A percentile compares a stretch with the other conserved stretches of the same genome.
These are phyloP conservation scores for Delitschia confertaspora DNA, from an alignment of 495 filamentous ascomycete species.

Conservation along the genomic window DNA sequence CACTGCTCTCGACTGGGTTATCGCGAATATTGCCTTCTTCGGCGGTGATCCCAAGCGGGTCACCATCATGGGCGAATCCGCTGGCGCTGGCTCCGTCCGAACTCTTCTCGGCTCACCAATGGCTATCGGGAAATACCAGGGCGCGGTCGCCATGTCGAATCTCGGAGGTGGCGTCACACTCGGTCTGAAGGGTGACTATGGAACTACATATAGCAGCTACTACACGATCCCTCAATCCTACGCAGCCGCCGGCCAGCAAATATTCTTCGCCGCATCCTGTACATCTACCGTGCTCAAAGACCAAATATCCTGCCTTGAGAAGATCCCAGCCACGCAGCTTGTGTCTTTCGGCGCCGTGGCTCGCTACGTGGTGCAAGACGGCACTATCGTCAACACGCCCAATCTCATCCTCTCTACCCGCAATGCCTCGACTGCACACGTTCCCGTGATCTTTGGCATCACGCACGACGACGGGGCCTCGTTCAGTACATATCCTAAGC, in stretches of 20 bases:
- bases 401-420: slow-evolving; percentile 34
- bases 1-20: slow-evolving; percentile 20
- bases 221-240: slow-evolving; percentile 40
- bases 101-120: slow-evolving; percentile 29
- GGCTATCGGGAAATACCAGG: slow-evolving; percentile 38
- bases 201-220: slow-evolving; percentile 43
- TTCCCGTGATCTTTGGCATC: slow-evolving; percentile 40
- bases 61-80: slow-evolving; percentile 22
- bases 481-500: slow-evolving; percentile 35
- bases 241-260: slow-evolving; percentile 31
- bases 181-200: slow-evolving; percentile 36
- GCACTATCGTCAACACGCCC: slow-evolving; percentile 35
- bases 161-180: slow-evolving; percentile 39
- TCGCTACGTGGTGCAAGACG: slow-evolving; percentile 41
- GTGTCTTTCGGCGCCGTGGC: slow-evolving; percentile 33
- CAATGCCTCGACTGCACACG: slow-evolving; percentile 31
- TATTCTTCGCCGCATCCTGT: slow-evolving; percentile 37
- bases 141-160: slow-evolving; percentile 40
- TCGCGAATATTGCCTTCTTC: slow-evolving; percentile 23
- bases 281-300: slow-evolving; percentile 28
- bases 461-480: slow-evolving; percentile 39
- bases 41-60: slow-evolving; percentile 24
- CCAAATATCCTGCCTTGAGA: slow-evolving; percentile 37
- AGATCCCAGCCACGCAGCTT: slow-evolving; percentile 31
- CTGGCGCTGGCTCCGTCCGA: slow-evolving; percentile 23